Evolutionary conservation across 1,284 basidiomycete species (phyloP).

Genomic region (Vanrija sp.): DNA sequence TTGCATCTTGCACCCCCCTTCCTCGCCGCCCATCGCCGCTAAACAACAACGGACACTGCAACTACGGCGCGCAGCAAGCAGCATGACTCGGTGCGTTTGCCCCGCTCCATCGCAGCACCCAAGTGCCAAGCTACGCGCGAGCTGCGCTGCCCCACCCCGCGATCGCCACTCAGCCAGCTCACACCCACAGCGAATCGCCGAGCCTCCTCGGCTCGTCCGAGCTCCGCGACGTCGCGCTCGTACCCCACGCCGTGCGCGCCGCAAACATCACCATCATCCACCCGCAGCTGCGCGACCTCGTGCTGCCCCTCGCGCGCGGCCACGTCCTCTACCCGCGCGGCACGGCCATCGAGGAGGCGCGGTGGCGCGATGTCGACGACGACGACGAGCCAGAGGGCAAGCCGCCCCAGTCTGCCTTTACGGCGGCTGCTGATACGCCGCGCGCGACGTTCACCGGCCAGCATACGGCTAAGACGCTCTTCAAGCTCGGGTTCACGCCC

Average conservation of each 20-base stretch:
- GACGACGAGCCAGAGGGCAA: conserved; percentile 3
- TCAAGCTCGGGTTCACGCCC: conserved; percentile 36
- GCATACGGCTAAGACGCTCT: conserved; percentile 12
- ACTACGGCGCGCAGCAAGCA: neutral
- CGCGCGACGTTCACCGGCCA: neutral
- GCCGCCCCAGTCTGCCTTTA: too few species aligned
- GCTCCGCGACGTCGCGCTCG: conserved; percentile 36
- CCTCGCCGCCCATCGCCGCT: neutral
- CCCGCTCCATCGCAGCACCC: neutral
- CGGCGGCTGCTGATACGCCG: neutral
- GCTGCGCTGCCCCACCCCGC: too few species aligned
- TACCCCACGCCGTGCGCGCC: conserved; percentile 27
- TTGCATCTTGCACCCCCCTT: neutral
- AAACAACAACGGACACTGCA: neutral
- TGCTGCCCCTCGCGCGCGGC: conserved; percentile 36
- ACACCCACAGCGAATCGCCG: conserved; percentile 6
- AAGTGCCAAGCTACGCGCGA: too few species aligned
- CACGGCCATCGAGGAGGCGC: conserved; percentile 28
- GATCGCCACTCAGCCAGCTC: neutral
- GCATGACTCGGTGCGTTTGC: neutral
- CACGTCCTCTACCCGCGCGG: conserved; percentile 39
- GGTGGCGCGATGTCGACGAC: conserved; percentile 17
- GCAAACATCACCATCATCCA: conserved; percentile 45
- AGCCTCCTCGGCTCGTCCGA: conserved; percentile 27
- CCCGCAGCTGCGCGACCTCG: conserved; percentile 46